Base-by-base conservation (phyloP, 1,139 yeast genomes). In the Saccharomyces hybrid region DNA sequence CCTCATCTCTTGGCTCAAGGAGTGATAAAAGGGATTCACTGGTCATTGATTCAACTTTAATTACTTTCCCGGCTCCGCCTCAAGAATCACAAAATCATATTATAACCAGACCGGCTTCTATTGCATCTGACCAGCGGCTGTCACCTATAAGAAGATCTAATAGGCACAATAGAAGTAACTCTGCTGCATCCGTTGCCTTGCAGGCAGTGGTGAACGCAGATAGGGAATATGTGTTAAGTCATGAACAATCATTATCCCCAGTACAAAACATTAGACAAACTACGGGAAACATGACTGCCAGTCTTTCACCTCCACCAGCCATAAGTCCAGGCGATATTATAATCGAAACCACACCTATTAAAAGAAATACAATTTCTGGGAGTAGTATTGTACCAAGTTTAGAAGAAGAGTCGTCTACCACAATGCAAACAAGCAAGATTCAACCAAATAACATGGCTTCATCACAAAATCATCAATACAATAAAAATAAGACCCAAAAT, bases 191-290 rank as follows among this genome's bases (percentile, higher is more conserved):
- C 49, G 67, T 76, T 57, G 89, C 85, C 11, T 73, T 84, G 59
- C 86, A 83, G 64, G 88, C 89, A 0, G 84, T 84, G 51, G 88
- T 82, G 14, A 78, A 78, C 59, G 82, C 81, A 6, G 82, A 78
- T 50, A 55, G 65, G 44, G 68, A 66, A 27, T 51, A 50, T 26
- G 25, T n/a, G 14, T 30, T n/a, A 13, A 48, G 31, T 20, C 44
- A 38, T 20, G 44, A 38, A 38, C 44, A 38, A 38, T 38, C 44
- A 38, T 20, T 38, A 38, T 20, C 44, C 13, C 16, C 44, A 20
- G 44, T 23, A 5, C 44, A 38, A 38, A 38, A 38, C 5, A 16
- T 5, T 16, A 38, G 44, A 5, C 44, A 38, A 13, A 16, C 16
- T 8, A 38, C 44, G 11, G 23, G 44, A 11, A 38, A 38, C 44